Evolutionary conservation across 768 basidiomycete genomes (phyloP).

Genomic region (Daedalea quercina): DNA sequence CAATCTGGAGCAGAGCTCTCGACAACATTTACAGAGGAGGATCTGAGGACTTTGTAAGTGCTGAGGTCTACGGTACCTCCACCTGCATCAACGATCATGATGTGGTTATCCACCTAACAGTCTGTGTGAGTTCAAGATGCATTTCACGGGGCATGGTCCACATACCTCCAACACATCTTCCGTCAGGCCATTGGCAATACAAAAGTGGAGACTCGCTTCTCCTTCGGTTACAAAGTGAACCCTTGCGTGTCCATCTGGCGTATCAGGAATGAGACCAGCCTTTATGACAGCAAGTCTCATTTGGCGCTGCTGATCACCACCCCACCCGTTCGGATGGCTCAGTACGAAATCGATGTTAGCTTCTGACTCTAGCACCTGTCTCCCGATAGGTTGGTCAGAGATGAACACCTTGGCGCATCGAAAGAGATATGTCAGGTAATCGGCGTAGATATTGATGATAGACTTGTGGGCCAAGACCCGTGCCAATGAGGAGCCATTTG

Average conservation of each 20-base stretch:
- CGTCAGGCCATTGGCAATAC: slow-evolving; percentile 39
- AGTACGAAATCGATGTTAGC: slow-evolving; percentile 43
- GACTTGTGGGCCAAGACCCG: slow-evolving; percentile 32
- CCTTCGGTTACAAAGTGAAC: slow-evolving; percentile 57
- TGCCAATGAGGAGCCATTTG: slow-evolving; percentile 28
- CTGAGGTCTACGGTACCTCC: slow-evolving; percentile 59
- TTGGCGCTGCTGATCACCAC: slow-evolving; percentile 47
- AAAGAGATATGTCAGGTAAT: slow-evolving; percentile 41
- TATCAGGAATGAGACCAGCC: slow-evolving; percentile 44
- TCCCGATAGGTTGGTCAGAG: slow-evolving; percentile 37
- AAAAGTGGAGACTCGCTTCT: slow-evolving; percentile 56
- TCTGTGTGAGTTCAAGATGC: not conserved
- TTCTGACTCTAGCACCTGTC: slow-evolving; percentile 37
- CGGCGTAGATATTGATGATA: slow-evolving; percentile 37
- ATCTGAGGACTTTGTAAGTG: slow-evolving; percentile 37
- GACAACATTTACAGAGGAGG: slow-evolving; percentile 28
- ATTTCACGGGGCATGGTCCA: not conserved
- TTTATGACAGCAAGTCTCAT: slow-evolving; percentile 47
- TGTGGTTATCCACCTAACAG: slow-evolving; percentile 35
- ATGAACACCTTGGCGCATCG: slow-evolving; percentile 41
- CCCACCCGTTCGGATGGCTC: slow-evolving; percentile 64
- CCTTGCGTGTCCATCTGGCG: slow-evolving; percentile 30
- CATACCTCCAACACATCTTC: slow-evolving; percentile 30
- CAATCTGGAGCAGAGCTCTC: slow-evolving; percentile 33
- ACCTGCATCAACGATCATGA: slow-evolving; percentile 53